These are phyloP conservation scores for Eucalyptus grandis DNA, from an alignment of 345 rosid species.

Conservation along the genomic window DNA sequence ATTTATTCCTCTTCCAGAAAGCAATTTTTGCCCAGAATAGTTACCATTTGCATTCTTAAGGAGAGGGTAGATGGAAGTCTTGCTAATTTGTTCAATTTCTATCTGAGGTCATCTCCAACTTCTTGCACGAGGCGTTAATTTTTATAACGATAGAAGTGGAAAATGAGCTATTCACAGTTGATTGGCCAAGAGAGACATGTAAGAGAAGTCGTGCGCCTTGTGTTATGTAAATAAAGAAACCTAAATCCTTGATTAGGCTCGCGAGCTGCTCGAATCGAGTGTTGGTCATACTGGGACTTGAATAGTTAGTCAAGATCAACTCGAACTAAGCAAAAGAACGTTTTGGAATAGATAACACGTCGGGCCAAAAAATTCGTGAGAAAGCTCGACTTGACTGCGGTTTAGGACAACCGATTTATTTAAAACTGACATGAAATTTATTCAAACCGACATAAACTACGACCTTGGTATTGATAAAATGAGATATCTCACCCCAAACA, in stretches of 20 bases:
- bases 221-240: neutral
- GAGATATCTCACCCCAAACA: too few species aligned
- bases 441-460: too few species aligned
- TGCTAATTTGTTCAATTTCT: neutral
- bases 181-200: neutral
- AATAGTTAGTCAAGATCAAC: neutral
- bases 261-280: neutral
- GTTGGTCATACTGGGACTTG: too few species aligned
- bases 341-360: neutral
- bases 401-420: neutral
- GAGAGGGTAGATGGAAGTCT: neutral
- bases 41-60: too few species aligned
- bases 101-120: neutral
- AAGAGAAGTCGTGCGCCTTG: neutral
- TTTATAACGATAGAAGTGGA: neutral
- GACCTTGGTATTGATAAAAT: too few species aligned
- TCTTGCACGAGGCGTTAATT: neutral
- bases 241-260: neutral
- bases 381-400: neutral
- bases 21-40: too few species aligned
- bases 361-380: neutral
- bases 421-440: too few species aligned
- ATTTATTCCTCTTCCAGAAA: too few species aligned
- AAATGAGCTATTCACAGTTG: neutral
- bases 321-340: neutral